Evolutionary conservation across 306 rosid genomes (phyloP).

Genomic region (Sicyos edulis): DNA sequence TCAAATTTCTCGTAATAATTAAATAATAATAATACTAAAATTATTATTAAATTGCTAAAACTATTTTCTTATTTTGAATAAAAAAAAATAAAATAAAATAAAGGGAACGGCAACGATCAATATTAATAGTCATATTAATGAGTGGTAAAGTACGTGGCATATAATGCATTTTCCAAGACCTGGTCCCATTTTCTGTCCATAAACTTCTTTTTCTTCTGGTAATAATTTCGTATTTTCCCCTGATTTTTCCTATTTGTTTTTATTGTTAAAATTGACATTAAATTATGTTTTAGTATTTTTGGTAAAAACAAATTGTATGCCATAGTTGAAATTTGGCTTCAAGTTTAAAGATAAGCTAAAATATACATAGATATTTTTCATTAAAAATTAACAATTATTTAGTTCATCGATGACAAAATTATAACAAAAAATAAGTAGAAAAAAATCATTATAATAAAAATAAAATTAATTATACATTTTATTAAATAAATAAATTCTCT

Average conservation of each 20-base stretch:
- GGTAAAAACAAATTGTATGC: neutral
- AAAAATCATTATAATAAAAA: too few species aligned
- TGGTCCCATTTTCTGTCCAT: neutral
- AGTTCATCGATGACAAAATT: too few species aligned
- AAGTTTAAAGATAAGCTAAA: neutral
- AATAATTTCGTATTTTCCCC: neutral
- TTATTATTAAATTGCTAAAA: constrained; percentile 15
- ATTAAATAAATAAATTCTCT: too few species aligned
- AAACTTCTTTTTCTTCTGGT: neutral
- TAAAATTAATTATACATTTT: too few species aligned
- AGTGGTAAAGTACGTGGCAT: constrained; percentile 11
- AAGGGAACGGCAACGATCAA: neutral
- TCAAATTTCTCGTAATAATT: constrained; percentile 16
- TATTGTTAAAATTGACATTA: neutral
- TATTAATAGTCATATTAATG: neutral
- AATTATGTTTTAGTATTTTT: neutral
- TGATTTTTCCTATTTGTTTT: constrained; percentile 3
- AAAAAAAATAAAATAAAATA: neutral
- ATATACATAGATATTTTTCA: too few species aligned
- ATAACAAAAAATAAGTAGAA: too few species aligned
- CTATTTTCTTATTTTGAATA: neutral
- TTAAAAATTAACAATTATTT: too few species aligned
- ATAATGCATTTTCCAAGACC: constrained; percentile 6
- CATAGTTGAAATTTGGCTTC: neutral
- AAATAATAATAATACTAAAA: neutral